Conservation (phyloP, 257 asterid genomes). For the Penstemon davidsonii region DNA sequence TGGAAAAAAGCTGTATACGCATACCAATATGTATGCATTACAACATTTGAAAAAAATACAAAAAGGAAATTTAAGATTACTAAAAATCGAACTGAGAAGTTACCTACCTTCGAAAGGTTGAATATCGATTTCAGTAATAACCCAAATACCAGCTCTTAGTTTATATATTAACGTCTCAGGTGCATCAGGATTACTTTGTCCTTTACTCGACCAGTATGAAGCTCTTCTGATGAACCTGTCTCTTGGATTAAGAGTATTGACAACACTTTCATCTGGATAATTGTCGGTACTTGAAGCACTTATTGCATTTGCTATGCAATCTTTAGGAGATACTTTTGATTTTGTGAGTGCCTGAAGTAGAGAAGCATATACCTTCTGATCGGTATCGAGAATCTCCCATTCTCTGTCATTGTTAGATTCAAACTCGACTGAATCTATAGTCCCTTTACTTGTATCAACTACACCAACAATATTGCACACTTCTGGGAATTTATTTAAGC, state of each 20-base stretch:
- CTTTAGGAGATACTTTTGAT: conserved; percentile 38
- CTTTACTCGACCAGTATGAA: conserved; percentile 88
- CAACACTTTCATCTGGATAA: conserved; percentile 65
- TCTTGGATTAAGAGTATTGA: conserved; percentile 60
- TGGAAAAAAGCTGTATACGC: conserved; percentile 64
- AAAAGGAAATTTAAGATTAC: conserved; percentile 1
- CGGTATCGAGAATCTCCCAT: conserved; percentile 42
- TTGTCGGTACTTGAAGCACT: conserved; percentile 81
- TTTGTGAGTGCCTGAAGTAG: conserved; percentile 54
- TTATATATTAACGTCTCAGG: conserved; percentile 74
- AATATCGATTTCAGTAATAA: conserved; percentile 63
- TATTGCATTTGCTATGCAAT: conserved; percentile 61
- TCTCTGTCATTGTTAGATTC: conserved; percentile 34
- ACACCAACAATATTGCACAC: conserved; percentile 44
- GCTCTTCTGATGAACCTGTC: conserved; percentile 46
- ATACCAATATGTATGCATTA: not conserved
- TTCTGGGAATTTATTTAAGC: conserved; percentile 60
- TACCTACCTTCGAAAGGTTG: conserved; percentile 79
- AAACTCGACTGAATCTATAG: conserved; percentile 22
- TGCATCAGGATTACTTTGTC: conserved; percentile 60
- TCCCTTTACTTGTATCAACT: conserved; percentile 26
- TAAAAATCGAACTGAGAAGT: conserved; percentile 3
- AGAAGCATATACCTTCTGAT: conserved; percentile 62
- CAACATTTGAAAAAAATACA: not conserved
- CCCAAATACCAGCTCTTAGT: conserved; percentile 58